Conservation (phyloP, 768 basidiomycete genomes). For the Saitozyma sp. region DNA sequence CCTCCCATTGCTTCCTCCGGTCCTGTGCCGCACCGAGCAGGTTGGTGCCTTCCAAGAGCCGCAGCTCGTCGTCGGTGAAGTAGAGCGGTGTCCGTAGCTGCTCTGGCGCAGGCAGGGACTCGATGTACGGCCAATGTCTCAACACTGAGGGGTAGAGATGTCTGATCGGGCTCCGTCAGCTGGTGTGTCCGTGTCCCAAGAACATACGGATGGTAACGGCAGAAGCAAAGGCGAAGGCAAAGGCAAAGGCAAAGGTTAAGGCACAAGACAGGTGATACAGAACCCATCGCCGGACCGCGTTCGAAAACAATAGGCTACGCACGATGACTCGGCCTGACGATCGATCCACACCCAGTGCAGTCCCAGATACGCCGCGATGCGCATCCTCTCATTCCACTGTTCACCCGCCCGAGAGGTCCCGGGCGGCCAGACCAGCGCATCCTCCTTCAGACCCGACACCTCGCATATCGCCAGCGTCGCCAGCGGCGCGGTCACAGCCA, state of each 20-base stretch:
- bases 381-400: conserved; percentile 43
- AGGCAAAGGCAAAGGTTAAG: no score
- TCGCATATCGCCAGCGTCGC: conserved; percentile 30
- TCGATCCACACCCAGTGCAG: conserved; percentile 42
- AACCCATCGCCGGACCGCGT: no score
- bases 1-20: conserved; percentile 63
- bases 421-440: conserved; percentile 24
- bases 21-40: conserved; percentile 74
- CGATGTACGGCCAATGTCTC: conserved; percentile 62
- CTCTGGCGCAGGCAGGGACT: conserved; percentile 63
- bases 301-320: no score
- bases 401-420: conserved; percentile 15
- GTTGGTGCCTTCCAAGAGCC: conserved; percentile 74
- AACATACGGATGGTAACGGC: not conserved
- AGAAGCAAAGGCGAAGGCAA: not conserved
- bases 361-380: conserved; percentile 43
- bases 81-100: conserved; percentile 71
- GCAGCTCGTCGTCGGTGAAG: conserved; percentile 66
- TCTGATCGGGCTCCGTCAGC: not conserved
- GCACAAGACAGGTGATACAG: no score
- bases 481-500: conserved; percentile 47
- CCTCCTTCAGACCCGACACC: conserved; percentile 4
- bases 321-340: not conserved
- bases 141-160: conserved; percentile 11
- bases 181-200: conserved; percentile 12